These are phyloP conservation scores for Pseudonectria buxi DNA, from an alignment of 2,329 filamentous ascomycete species.

Conservation along the genomic window DNA sequence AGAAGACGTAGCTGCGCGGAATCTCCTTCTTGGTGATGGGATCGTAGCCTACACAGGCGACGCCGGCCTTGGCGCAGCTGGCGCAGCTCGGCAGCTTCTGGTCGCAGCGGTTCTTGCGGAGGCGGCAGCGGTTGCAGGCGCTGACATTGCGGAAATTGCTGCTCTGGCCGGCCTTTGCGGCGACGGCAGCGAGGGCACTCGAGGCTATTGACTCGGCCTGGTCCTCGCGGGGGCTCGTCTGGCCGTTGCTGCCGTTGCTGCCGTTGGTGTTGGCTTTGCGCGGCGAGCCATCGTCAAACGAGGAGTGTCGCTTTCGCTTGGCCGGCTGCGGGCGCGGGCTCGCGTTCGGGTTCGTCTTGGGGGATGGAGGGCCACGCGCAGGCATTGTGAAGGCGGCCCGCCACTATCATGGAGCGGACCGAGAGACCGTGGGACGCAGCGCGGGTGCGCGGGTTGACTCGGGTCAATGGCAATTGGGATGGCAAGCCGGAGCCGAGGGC, in stretches of 20 bases:
- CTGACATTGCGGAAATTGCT: slow-evolving; percentile 80
- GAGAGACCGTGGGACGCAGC: not conserved
- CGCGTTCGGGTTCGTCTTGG: too few relatives aligned
- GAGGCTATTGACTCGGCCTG: slow-evolving; percentile 23
- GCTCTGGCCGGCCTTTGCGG: slow-evolving; percentile 48
- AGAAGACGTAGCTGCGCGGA: slow-evolving; percentile 89
- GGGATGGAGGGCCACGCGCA: slow-evolving; percentile 45
- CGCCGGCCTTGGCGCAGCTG: slow-evolving; percentile 85
- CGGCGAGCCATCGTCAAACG: slow-evolving; percentile 41
- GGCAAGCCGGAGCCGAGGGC: too few relatives aligned
- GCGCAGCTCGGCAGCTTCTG: slow-evolving; percentile 86
- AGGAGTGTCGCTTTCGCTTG: slow-evolving; percentile 52
- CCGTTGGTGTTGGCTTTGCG: slow-evolving; percentile 20
- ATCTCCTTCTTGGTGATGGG: slow-evolving; percentile 96
- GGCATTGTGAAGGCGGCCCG: slow-evolving; percentile 27
- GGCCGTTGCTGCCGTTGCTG: slow-evolving; percentile 7
- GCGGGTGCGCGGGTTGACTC: too few relatives aligned
- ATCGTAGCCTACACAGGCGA: slow-evolving; percentile 91
- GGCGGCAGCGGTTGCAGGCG: slow-evolving; percentile 85
- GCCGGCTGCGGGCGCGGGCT: slow-evolving; percentile 39
- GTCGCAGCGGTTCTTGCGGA: slow-evolving; percentile 92
- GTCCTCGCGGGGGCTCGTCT: slow-evolving; percentile 18
- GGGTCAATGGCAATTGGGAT: too few relatives aligned
- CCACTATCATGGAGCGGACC: slow-evolving; percentile 15
- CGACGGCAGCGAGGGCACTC: slow-evolving; percentile 22